Conservation (phyloP, 2,329 filamentous ascomycete species). For the Verticillium zaregamsianum region DNA sequence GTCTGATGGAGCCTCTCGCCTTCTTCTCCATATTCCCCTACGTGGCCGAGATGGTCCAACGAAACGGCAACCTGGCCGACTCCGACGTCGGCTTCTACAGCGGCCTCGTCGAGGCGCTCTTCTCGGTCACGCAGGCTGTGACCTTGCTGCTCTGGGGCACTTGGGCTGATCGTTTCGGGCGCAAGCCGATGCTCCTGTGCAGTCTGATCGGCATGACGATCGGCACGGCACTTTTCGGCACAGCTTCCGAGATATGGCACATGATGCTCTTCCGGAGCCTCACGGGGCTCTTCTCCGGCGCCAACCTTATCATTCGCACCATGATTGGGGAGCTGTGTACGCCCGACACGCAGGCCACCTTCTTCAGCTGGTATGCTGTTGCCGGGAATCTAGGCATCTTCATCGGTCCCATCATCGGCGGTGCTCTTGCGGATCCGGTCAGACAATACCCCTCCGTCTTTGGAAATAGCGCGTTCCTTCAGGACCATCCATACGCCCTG, state of each 20-base stretch:
- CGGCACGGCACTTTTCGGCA: conserved; percentile 62
- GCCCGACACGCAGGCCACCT: conserved; percentile 63
- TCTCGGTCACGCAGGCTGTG: conserved; percentile 71
- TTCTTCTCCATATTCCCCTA: conserved; percentile 83
- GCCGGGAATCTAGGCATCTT: conserved; percentile 71
- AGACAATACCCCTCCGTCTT: conserved; percentile 59
- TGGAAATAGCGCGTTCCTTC: conserved; percentile 51
- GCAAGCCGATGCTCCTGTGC: conserved; percentile 67
- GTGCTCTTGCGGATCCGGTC: conserved; percentile 63
- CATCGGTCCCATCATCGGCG: conserved; percentile 66
- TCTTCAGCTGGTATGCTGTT: conserved; percentile 76
- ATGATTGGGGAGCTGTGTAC: conserved; percentile 75
- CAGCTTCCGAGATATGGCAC: conserved; percentile 63
- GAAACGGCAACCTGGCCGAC: conserved; percentile 56
- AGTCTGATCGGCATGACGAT: conserved; percentile 61
- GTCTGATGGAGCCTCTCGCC: conserved; percentile 71
- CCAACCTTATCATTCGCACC: conserved; percentile 68
- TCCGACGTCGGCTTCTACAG: conserved; percentile 76
- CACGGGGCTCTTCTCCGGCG: conserved; percentile 71
- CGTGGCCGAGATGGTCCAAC: conserved; percentile 71
- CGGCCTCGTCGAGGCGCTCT: conserved; percentile 70
- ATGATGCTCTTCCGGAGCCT: conserved; percentile 71
- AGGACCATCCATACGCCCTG: conserved; percentile 62
- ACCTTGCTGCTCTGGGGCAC: conserved; percentile 73
- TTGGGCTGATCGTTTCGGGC: conserved; percentile 58